Base-by-base conservation (phyloP, 139 green algal genomes). In the Tetradesmus obliquus region DNA sequence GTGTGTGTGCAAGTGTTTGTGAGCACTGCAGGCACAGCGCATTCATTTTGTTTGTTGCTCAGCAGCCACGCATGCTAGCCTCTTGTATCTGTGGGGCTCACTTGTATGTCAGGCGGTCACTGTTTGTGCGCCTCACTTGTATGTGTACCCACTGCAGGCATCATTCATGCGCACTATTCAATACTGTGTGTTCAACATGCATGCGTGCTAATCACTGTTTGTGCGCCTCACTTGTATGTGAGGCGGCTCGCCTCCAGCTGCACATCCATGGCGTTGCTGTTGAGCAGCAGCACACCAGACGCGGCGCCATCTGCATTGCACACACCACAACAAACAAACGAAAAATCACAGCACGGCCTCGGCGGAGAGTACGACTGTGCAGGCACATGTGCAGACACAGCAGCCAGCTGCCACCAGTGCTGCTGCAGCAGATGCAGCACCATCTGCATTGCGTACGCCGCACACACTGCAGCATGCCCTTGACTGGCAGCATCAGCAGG, bases 201-300 rank as follows among this genome's bases (percentile, higher is more conserved):
- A 66, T 66, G 57, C 57, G 8, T 66, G 57, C 57, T 13, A 0
- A 1, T 83, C 0, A 8, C 9, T 71, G 15, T 15, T 17, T 80
- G 9, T 1, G 7, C 9, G n/a, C 2, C 85, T 53, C 45, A 90
- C 86, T 55, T 90, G 86, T 90, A 90, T 71, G 86, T 90, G 0
- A 90, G 55, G 24, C 32, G 55, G 8, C 6, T 69, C 19, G 66
- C 20, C 53, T 90, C 60, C 71, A 90, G 86, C 54, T 55, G 12
- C 19, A 90, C 72, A 3, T 90, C 86, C 86, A 90, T 90, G 8
- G 54, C 86, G 17, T 90, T 90, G 66, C 66, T 84, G 86, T 90
- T 90, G 6, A 90, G 69, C n/a, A 88, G 83, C 8, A 88, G 74
- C 57, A 88, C 83, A 55, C 83, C 83, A 55, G 83, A 79, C 10